These are phyloP conservation scores for Suillus ampliporus DNA, from an alignment of 768 basidiomycete species.

Conservation along the genomic window DNA sequence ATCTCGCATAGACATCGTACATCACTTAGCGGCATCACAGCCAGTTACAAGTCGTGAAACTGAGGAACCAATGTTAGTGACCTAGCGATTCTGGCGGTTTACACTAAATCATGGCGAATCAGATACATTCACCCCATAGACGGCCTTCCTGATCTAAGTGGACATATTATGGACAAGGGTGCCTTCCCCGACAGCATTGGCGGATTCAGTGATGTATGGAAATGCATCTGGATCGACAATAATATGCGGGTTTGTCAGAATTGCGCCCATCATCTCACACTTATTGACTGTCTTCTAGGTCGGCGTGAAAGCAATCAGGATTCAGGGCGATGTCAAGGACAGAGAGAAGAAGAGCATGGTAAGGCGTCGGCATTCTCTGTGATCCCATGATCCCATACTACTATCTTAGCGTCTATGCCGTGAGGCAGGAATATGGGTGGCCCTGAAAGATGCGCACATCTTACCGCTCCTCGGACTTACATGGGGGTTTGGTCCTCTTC, in stretches of 20 bases:
- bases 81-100: background rate
- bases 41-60: background rate
- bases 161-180: slow-evolving; percentile 27
- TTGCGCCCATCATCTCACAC: background rate
- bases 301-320: slow-evolving; percentile 13
- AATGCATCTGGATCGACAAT: slow-evolving; percentile 35
- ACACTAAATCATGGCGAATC: slow-evolving; percentile 1
- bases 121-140: background rate
- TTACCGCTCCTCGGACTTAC: slow-evolving; percentile 42
- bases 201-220: slow-evolving; percentile 52
- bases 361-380: background rate
- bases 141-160: slow-evolving; percentile 11
- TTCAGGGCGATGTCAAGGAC: background rate
- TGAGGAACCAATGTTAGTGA: slow-evolving; percentile 4
- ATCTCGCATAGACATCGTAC: background rate
- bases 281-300: slow-evolving; percentile 1
- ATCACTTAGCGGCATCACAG: slow-evolving; percentile 3
- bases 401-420: slow-evolving; percentile 29
- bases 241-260: background rate
- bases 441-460: slow-evolving; percentile 44
- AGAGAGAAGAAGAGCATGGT: slow-evolving; percentile 7
- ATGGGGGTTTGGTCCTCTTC: slow-evolving; percentile 42
- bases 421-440: slow-evolving; percentile 46
- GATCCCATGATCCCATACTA: background rate
- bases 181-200: slow-evolving; percentile 43